Evolutionary conservation across 2,329 filamentous ascomycete genomes (phyloP).

Genomic region (Ceratocystiopsis brevicomis): DNA sequence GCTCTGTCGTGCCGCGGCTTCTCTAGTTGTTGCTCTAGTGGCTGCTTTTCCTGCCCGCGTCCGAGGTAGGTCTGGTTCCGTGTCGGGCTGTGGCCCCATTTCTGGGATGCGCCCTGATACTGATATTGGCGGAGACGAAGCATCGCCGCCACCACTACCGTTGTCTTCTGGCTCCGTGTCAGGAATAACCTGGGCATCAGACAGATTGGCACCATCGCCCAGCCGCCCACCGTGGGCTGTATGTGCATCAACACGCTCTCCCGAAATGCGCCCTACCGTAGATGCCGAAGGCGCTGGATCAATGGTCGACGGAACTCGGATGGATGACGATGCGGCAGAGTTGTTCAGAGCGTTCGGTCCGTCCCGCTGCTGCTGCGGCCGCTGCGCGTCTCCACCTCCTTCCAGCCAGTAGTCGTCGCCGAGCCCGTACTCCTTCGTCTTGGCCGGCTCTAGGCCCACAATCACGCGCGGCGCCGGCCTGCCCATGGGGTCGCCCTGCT

Average conservation of each 20-base stretch:
- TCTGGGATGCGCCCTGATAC: background rate
- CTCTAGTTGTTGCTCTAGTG: constrained; percentile 13
- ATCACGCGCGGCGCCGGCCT: constrained; percentile 34
- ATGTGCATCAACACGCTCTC: too few species aligned
- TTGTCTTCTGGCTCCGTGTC: constrained; percentile 11
- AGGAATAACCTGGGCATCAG: background rate
- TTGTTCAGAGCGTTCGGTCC: too few species aligned
- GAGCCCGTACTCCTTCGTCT: constrained; percentile 51
- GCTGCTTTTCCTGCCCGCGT: constrained; percentile 17
- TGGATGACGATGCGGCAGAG: too few species aligned
- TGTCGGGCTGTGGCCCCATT: constrained; percentile 6
- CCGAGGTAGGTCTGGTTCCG: constrained; percentile 11
- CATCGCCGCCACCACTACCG: constrained; percentile 1
- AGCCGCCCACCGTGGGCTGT: too few species aligned
- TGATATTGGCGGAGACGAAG: too few species aligned
- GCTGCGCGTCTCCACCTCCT: constrained; percentile 14
- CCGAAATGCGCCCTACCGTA: too few species aligned
- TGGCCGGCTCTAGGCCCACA: constrained; percentile 51
- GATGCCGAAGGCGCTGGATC: too few species aligned
- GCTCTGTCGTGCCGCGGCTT: constrained; percentile 11
- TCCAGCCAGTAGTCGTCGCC: constrained; percentile 63
- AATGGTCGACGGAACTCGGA: too few species aligned
- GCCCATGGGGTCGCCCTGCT: constrained; percentile 30
- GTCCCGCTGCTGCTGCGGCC: too few species aligned
- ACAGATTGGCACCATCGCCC: too few species aligned